Evolutionary conservation across 495 filamentous ascomycete genomes (phyloP), one percentile per base, ranked within the genome.

Genomic region (Penicillium malachiteum): DNA sequence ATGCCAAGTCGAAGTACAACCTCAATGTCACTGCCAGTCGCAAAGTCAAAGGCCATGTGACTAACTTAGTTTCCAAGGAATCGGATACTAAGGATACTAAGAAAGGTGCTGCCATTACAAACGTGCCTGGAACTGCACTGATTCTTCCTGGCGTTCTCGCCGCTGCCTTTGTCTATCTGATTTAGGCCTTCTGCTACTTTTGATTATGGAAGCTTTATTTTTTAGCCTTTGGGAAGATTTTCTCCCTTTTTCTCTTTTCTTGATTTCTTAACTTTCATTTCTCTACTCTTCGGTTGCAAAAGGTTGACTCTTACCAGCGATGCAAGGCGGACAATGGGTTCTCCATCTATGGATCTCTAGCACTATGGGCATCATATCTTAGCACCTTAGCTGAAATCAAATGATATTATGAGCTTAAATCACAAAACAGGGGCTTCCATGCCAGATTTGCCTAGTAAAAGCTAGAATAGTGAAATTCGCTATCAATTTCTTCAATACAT

Each of bases 21-120:
- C 48, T 52, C 43, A 57, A 66, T 48, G 67, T 70, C 49, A 68
- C 65, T 44, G 60, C 62, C n/a, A 70, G 59, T 38, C 68, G 62
- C 44, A 70, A 67, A 52, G 35, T 37, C 33, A 52, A 45, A 13
- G 46, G 60, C 39, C 54, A 48, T 37, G 16, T 47, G n/a, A 40
- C 58, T 7, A 48, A 54, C 7, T 3, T 41, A 33, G 18, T 5
- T 43, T 37, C 48, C 7, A 43, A 26, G 21, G 21, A 26, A 26
- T 26, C 44, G 14, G 30, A 30, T 2, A 7, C 18, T 17, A 43
- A 21, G 14, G 30, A 30, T 2, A 7, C 18, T 17, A 43, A 21
- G 3, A 33, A 7, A 3, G 41, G 39, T 38, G 40, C 50, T 52
- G 55, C 52, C 8, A 44, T 48, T 42, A 33, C 33, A 18, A 41